Evolutionary conservation across 139 green algal species (phyloP).

Genomic region (Desmodesmus armatus): DNA sequence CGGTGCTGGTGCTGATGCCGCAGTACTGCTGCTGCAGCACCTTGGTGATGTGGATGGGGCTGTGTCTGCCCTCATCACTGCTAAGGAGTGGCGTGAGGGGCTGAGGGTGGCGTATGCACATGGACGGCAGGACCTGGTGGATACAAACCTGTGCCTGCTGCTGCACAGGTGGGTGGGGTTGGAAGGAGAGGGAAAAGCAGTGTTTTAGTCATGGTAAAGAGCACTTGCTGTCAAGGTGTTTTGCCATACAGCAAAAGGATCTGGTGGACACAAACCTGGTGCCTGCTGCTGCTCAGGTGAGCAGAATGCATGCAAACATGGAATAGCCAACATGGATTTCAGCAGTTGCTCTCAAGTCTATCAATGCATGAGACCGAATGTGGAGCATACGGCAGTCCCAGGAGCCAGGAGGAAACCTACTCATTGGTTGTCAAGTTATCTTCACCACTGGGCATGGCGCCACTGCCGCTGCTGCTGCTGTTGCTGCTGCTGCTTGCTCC

Average conservation of each 20-base stretch:
- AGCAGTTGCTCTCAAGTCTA: too few species aligned
- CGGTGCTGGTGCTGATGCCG: slow-evolving; percentile 70
- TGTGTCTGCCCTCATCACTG: slow-evolving; percentile 69
- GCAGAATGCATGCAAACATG: too few species aligned
- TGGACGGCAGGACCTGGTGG: slow-evolving; percentile 57
- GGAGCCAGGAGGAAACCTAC: too few species aligned
- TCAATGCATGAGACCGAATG: too few species aligned
- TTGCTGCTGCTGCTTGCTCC: too few species aligned
- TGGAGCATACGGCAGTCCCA: too few species aligned
- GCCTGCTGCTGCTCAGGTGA: slow-evolving; percentile 56
- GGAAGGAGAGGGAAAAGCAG: slow-evolving; percentile 49
- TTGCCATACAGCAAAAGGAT: too few species aligned
- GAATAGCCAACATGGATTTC: too few species aligned
- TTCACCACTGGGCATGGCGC: too few species aligned
- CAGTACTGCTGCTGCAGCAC: slow-evolving; percentile 73
- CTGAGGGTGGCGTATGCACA: slow-evolving; percentile 54
- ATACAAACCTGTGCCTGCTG: slow-evolving; percentile 64
- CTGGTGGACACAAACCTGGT: slow-evolving; percentile 54
- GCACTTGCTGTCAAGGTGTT: too few species aligned
- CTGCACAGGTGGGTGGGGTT: slow-evolving; percentile 51
- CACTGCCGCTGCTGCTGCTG: background rate
- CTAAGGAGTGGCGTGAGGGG: slow-evolving; percentile 71
- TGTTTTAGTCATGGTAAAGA: slow-evolving; percentile 51
- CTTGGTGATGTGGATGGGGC: slow-evolving; percentile 72
- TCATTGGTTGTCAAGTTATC: too few species aligned